These are phyloP conservation scores for Mycena indigotica DNA, from an alignment of 768 basidiomycete species.

Conservation along the genomic window DNA sequence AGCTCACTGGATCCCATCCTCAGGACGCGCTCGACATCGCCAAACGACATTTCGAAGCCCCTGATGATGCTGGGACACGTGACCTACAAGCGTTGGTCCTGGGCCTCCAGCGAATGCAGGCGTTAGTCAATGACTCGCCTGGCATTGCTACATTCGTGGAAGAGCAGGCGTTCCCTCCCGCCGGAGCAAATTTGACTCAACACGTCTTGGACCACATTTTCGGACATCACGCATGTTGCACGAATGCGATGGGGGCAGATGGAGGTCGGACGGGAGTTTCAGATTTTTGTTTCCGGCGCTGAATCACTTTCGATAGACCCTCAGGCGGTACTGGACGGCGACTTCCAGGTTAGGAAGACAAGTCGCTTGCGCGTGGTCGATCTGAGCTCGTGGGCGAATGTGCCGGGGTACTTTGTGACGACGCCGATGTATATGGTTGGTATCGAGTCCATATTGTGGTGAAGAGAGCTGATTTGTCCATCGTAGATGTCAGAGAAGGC, in stretches of 20 bases:
- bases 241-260: constrained; percentile 32
- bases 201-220: constrained; percentile 29
- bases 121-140: constrained; percentile 20
- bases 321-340: constrained; percentile 32
- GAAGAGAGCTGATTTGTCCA: neutral
- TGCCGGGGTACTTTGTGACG: constrained; percentile 37
- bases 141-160: constrained; percentile 22
- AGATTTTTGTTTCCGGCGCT: neutral
- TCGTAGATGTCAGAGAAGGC: constrained; percentile 36
- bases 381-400: constrained; percentile 32
- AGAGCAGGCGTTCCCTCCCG: constrained; percentile 27
- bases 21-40: constrained; percentile 34
- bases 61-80: constrained; percentile 19
- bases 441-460: neutral
- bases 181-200: constrained; percentile 28
- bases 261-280: constrained; percentile 20
- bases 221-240: constrained; percentile 36
- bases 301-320: constrained; percentile 22
- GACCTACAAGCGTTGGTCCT: constrained; percentile 31
- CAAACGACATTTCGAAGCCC: constrained; percentile 32
- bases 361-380: constrained; percentile 34
- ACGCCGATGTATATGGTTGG: constrained; percentile 36
- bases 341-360: constrained; percentile 33
- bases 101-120: constrained; percentile 28
- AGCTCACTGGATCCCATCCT: constrained; percentile 32